Evolutionary conservation across 2,329 filamentous ascomycete genomes (phyloP).

Genomic region (Endocalyx cinctus): DNA sequence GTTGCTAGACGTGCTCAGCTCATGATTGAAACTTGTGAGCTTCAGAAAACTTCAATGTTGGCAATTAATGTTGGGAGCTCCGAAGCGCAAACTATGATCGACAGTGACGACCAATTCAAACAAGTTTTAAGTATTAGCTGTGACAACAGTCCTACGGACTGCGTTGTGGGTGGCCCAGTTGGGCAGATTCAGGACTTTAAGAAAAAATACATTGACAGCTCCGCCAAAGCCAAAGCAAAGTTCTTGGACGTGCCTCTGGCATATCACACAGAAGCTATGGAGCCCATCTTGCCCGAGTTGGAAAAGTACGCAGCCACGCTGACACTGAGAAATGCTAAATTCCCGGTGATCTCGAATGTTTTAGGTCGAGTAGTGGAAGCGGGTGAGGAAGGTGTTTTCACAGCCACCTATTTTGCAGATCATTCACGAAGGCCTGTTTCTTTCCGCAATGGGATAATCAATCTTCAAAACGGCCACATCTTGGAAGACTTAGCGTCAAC

Average conservation of each 20-base stretch:
- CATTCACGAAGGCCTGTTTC: conserved; percentile 7
- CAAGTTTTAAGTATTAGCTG: conserved; percentile 8
- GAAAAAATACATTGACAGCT: conserved; percentile 1
- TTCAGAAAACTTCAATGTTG: conserved; percentile 7
- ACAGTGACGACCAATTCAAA: conserved; percentile 1
- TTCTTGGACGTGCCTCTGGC: conserved; percentile 8
- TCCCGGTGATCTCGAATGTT: conserved; percentile 12
- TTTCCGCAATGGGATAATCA: conserved; percentile 5
- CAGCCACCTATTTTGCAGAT: conserved; percentile 4
- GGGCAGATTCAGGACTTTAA: conserved; percentile 5
- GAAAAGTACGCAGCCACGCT: conserved; percentile 3
- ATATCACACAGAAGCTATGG: conserved; percentile 11
- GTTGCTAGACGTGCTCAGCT: conserved; percentile 9
- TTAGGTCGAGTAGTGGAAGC: conserved; percentile 2
- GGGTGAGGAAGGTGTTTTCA: conserved; percentile 7
- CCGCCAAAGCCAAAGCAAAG: conserved; percentile 5
- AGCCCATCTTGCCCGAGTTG: conserved; percentile 8
- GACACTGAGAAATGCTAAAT: conserved; percentile 1
- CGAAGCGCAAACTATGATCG: conserved; percentile 3
- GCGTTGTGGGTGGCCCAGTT: conserved; percentile 11
- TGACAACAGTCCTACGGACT: conserved; percentile 9
- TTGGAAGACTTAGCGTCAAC: background rate
- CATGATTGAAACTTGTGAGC: conserved; percentile 7
- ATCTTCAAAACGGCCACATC: conserved; percentile 1
- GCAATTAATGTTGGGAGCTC: conserved; percentile 4